These are phyloP conservation scores for Cladosporium sp. DNA, from an alignment of 2,329 filamentous ascomycete species.

Conservation along the genomic window DNA sequence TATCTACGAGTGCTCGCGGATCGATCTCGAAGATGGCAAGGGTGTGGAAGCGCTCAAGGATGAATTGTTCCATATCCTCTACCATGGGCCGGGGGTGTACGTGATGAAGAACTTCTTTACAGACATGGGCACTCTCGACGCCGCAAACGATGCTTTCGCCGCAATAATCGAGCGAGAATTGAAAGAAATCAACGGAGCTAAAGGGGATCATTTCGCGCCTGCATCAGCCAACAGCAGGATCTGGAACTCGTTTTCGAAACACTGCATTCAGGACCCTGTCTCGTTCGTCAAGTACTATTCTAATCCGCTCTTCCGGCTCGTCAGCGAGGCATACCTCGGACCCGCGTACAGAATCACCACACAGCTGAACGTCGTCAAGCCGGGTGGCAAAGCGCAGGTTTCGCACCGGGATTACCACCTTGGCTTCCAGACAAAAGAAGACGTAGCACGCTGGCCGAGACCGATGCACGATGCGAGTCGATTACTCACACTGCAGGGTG, in stretches of 20 bases:
- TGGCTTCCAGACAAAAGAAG: slow-evolving; percentile 58
- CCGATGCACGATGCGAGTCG: slow-evolving; percentile 57
- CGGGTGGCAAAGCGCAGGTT: slow-evolving; percentile 58
- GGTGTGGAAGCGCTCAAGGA: slow-evolving; percentile 52
- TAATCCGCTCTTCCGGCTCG: slow-evolving; percentile 58
- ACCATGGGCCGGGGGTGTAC: slow-evolving; percentile 59
- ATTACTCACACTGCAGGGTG: slow-evolving; percentile 63
- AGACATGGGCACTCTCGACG: slow-evolving; percentile 43
- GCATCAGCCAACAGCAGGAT: slow-evolving; percentile 58
- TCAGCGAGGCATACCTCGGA: slow-evolving; percentile 59
- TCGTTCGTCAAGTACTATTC: slow-evolving; percentile 61
- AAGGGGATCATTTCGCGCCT: slow-evolving; percentile 63
- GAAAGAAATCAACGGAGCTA: slow-evolving; percentile 33
- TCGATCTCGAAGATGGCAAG: slow-evolving; percentile 36
- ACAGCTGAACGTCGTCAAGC: slow-evolving; percentile 63
- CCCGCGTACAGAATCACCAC: slow-evolving; percentile 61
- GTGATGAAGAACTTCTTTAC: slow-evolving; percentile 57
- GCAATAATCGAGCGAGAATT: slow-evolving; percentile 52
- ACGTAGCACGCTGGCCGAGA: slow-evolving; percentile 51
- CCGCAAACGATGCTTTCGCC: slow-evolving; percentile 51
- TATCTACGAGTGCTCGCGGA: slow-evolving; percentile 52
- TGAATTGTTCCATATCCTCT: slow-evolving; percentile 61
- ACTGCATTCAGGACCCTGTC: slow-evolving; percentile 52
- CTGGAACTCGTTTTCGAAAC: slow-evolving; percentile 67
- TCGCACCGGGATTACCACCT: slow-evolving; percentile 65